Evolutionary conservation across 495 filamentous ascomycete species (phyloP).

Genomic region (Sabuloglossum arenarium): DNA sequence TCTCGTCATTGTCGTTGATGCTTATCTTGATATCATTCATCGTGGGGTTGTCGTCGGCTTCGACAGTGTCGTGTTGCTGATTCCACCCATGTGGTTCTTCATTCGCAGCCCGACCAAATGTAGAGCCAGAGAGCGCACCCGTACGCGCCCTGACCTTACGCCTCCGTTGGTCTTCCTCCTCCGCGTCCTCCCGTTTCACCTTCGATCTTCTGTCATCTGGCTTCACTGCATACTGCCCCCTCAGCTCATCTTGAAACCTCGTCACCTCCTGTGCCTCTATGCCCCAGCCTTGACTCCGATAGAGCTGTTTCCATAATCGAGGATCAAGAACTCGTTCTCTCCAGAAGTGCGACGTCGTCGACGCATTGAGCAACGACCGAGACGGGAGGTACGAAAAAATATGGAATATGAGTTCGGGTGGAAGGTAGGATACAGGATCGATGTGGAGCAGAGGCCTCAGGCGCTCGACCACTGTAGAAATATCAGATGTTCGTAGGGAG

Average conservation of each 20-base stretch:
- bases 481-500: conserved; percentile 50
- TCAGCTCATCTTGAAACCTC: conserved; percentile 37
- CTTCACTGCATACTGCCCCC: background rate
- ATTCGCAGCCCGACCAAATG: background rate
- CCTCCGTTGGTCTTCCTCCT: background rate
- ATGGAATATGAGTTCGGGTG: conserved; percentile 71
- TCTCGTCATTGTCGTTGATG: conserved; percentile 11
- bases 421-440: conserved; percentile 70
- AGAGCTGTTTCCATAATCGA: conserved; percentile 67
- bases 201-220: conserved; percentile 15
- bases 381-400: conserved; percentile 73
- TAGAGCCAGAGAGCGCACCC: conserved; percentile 1
- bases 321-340: conserved; percentile 60
- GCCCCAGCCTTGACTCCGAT: conserved; percentile 68
- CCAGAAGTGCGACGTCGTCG: conserved; percentile 63
- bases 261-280: conserved; percentile 42
- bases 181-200: conserved; percentile 22
- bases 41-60: conserved; percentile 19
- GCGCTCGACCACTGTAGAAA: conserved; percentile 56
- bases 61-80: conserved; percentile 19
- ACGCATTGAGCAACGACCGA: conserved; percentile 51
- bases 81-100: conserved; percentile 12
- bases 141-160: conserved; percentile 13
- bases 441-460: conserved; percentile 69
- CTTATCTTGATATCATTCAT: background rate